Conservation (phyloP, 805 yeast genomes). For the Yamadazyma phyllophila region DNA sequence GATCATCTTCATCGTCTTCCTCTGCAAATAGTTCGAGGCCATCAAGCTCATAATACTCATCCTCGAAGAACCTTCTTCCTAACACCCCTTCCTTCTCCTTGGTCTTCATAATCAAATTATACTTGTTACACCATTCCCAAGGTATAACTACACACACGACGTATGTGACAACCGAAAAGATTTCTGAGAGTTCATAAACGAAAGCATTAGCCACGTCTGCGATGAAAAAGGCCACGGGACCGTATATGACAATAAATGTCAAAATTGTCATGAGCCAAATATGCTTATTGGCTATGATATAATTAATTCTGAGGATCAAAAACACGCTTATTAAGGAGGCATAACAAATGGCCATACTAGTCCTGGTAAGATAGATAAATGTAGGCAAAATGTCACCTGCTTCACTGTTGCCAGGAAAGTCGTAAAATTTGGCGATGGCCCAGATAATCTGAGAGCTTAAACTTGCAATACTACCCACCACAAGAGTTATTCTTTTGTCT, state of each 20-base stretch:
- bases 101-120: conserved; percentile 53
- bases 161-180: conserved; percentile 71
- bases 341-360: conserved; percentile 67
- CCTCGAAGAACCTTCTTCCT: conserved; percentile 75
- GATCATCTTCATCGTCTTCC: conserved; percentile 21
- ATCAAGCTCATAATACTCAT: conserved; percentile 49
- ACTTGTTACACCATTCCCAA: conserved; percentile 83
- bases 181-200: conserved; percentile 71
- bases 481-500: conserved; percentile 63
- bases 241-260: conserved; percentile 52
- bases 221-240: conserved; percentile 68
- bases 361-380: conserved; percentile 68
- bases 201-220: conserved; percentile 75
- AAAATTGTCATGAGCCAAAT: conserved; percentile 57
- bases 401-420: conserved; percentile 36
- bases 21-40: conserved; percentile 40
- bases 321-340: conserved; percentile 61
- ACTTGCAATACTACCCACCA: conserved; percentile 54
- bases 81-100: conserved; percentile 69
- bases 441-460: conserved; percentile 61
- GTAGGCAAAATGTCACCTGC: conserved; percentile 64
- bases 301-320: conserved; percentile 49
- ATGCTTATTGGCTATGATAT: conserved; percentile 45
- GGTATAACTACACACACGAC: conserved; percentile 69
- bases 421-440: conserved; percentile 60